Evolutionary conservation across 495 filamentous ascomycete species (phyloP), one percentile per base, ranked within the genome.

Genomic region (Xylaria flabelliformis): DNA sequence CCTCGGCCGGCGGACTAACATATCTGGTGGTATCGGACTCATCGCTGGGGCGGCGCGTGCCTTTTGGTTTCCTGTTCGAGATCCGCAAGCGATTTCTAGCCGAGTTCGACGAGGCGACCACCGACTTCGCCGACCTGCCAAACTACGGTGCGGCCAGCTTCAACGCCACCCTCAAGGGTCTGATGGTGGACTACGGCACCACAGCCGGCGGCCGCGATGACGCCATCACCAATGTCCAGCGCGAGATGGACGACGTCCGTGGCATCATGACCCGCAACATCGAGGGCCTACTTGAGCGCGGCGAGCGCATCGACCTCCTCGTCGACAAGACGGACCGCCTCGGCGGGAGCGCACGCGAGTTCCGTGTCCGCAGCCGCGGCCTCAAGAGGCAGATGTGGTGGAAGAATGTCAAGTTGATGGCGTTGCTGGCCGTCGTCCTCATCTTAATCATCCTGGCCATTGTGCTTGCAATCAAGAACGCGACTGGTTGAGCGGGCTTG

Each of bases 261-360:
- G 94, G 94, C 41, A 97, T 99, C 78, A 99, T 99, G 96, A 97
- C 95, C 67, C 90, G 97, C 84, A 99, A 98, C 82, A 99, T 99
- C 75, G 96, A 99, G 88, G 86, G 94, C 68, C 89, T 99, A 75
- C 80, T 99, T 61, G 96, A 99, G 88, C 85, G 96, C 3, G 96
- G 96, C 21, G 96, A 98, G 86, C 87, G 95, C 74, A 97, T 99
- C 75, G 94, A 98, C 85, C 78, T 97, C 78, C 84, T 99, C 68
- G 95, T 99, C 41, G 95, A 98, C 79, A 99, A 98, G 90, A 99
- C 97, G 72, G 95, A 97, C 78, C 85, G 94, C 72, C 79, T 98
- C 62, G 94, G 94, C 12, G 92, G 91, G 8, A 93, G 88, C 79
- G 94, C 95, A 70, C 87, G 91, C 78, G 95, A 98, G 83, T 98